A percentile compares a stretch with the other conserved stretches of the same genome.
Evolutionary conservation across 306 rosid species (phyloP).

Genomic region (Pueraria montana): DNA sequence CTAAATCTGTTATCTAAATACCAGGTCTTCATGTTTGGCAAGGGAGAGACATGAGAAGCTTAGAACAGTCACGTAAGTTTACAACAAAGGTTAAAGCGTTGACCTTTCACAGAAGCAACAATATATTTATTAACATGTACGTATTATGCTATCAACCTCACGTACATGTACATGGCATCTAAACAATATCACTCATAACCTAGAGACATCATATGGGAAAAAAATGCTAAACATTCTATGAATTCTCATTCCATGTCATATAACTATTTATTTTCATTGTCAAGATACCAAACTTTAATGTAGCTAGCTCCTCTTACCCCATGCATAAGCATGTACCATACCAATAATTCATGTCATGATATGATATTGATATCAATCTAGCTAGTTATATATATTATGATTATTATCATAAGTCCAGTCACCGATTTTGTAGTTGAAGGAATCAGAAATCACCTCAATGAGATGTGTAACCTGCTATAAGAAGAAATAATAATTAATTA

Average conservation of each 20-base stretch:
- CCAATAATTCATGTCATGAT: background rate
- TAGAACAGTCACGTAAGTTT: background rate
- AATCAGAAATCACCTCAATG: background rate
- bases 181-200: background rate
- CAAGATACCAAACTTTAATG: background rate
- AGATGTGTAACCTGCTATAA: constrained; percentile 30
- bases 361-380: background rate
- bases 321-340: background rate
- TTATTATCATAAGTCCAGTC: background rate
- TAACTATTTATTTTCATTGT: background rate
- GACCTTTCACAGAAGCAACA: background rate
- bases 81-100: background rate
- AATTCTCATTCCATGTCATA: background rate
- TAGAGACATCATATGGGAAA: background rate
- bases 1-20: background rate
- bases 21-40: background rate
- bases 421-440: constrained; percentile 49
- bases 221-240: background rate
- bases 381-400: background rate
- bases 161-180: background rate
- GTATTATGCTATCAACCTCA: background rate
- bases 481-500: background rate
- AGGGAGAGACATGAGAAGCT: background rate
- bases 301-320: background rate
- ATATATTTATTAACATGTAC: too few species aligned